Conservation (phyloP, 768 basidiomycete genomes). For the Sporobolomyces phaffii region DNA sequence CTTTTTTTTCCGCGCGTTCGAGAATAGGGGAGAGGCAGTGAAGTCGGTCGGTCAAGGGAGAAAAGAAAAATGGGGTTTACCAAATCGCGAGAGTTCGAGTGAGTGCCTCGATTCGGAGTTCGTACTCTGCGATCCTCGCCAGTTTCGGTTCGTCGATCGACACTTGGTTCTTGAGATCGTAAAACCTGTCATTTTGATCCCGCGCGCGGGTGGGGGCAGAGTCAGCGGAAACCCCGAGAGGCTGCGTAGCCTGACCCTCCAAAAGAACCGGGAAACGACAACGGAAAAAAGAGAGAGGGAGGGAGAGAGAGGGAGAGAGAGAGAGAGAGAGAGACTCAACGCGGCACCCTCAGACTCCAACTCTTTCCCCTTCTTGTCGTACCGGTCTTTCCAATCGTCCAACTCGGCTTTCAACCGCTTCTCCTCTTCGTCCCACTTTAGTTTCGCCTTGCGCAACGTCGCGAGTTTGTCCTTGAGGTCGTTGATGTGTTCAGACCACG, state of each 20-base stretch:
- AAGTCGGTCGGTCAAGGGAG: no score
- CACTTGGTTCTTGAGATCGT: conserved; percentile 64
- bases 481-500: conserved; percentile 75
- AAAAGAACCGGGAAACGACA: no score
- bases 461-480: conserved; percentile 71
- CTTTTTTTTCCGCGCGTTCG: no score
- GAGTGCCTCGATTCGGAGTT: conserved; percentile 76
- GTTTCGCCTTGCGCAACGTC: conserved; percentile 71
- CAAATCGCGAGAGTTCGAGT: conserved; percentile 69
- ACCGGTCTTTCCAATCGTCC: conserved; percentile 61
- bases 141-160: conserved; percentile 78
- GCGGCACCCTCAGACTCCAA: conserved; percentile 45
- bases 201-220: not conserved
- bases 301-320: no score
- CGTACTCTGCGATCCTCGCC: conserved; percentile 72
- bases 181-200: conserved; percentile 53
- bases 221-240: no score
- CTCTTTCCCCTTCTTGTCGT: conserved; percentile 44
- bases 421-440: conserved; percentile 65
- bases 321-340: conserved; percentile 36
- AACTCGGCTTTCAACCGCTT: conserved; percentile 63
- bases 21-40: no score
- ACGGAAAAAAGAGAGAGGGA: no score
- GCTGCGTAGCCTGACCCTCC: no score
- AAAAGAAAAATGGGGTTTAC: no score